These are phyloP conservation scores for Cerrena zonata DNA, from an alignment of 1,284 basidiomycete species.

Conservation along the genomic window DNA sequence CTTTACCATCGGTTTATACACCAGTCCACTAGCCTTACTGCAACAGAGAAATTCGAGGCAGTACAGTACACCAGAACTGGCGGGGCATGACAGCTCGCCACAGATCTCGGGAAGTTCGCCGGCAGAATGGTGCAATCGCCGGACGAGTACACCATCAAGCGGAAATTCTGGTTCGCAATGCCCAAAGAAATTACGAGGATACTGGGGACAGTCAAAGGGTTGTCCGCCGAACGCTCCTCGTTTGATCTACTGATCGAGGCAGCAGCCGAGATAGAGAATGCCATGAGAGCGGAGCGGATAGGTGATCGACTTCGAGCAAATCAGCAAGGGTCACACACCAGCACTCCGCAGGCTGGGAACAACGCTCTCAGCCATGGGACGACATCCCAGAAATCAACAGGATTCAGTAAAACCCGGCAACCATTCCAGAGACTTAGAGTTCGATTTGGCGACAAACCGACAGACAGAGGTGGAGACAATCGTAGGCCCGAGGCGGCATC, in stretches of 20 bases:
- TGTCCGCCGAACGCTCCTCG: neutral
- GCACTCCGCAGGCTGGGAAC: too few species aligned
- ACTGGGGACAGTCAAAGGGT: neutral
- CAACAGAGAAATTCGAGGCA: neutral
- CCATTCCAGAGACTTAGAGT: too few species aligned
- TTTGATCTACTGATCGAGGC: neutral
- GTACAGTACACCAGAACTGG: neutral
- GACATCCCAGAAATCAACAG: neutral
- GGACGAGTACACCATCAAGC: neutral
- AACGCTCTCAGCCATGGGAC: too few species aligned
- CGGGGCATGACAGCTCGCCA: neutral
- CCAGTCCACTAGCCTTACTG: neutral
- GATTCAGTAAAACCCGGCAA: too few species aligned
- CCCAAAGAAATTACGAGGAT: neutral
- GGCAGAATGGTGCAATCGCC: neutral
- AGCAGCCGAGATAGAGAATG: neutral
- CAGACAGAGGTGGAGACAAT: neutral
- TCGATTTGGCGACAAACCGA: neutral
- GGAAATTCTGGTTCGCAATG: neutral
- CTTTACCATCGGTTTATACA: neutral
- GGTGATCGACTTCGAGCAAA: neutral
- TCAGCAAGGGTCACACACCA: neutral
- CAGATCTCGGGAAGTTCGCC: neutral
- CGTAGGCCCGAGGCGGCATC: neutral
- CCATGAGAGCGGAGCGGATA: neutral